Conservation (phyloP, 768 basidiomycete species). For the Tricholoma sp. region DNA sequence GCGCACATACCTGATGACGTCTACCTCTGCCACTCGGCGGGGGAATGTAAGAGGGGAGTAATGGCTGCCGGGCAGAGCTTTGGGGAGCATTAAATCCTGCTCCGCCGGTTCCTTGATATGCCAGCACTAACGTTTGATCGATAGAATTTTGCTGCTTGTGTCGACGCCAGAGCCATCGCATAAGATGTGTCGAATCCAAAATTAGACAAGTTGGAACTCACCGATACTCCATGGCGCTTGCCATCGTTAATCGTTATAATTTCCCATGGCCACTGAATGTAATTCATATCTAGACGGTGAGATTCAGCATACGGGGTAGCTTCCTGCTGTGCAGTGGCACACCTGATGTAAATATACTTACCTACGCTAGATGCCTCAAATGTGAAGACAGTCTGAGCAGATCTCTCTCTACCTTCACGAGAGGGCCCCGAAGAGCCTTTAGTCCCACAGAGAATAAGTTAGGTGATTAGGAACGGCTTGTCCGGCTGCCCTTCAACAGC, state of each 20-base stretch:
- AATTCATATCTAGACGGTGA: background rate
- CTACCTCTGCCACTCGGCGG: background rate
- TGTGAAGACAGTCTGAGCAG: background rate
- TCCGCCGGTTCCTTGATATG: background rate
- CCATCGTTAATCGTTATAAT: background rate
- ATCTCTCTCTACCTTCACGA: background rate
- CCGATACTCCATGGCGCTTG: background rate
- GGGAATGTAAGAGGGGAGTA: background rate
- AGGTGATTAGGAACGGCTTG: background rate
- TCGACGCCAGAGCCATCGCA: background rate
- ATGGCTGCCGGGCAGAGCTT: background rate
- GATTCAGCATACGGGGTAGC: background rate
- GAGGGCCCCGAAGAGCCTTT: background rate
- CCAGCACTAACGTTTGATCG: no score
- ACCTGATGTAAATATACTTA: background rate
- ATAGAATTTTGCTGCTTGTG: background rate
- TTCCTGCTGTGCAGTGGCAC: background rate
- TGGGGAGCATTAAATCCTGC: background rate
- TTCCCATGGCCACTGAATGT: background rate
- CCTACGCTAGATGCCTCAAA: background rate
- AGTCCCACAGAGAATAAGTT: background rate
- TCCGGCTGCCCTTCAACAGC: background rate
- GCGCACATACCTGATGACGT: background rate
- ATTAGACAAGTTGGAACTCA: background rate
- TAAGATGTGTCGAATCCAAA: background rate